phyloP scores from a whole-genome alignment of 176 grass and related monocot genomes.

The Pontederia paniculata region DNA sequence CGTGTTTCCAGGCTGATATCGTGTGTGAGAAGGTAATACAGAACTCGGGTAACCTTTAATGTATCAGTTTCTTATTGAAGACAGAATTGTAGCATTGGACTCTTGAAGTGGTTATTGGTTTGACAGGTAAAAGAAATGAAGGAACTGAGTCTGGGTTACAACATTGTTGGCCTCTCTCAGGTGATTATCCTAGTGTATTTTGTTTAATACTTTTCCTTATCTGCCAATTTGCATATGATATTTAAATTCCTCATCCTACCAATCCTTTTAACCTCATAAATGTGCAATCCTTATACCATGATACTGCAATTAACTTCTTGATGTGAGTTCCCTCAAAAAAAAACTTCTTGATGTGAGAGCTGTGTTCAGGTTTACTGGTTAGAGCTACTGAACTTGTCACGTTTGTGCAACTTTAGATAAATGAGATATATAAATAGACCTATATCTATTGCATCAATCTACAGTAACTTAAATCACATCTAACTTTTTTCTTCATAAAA shows the following conservation, averaged over 20 bases:
- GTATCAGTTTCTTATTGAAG: conserved; percentile 11
- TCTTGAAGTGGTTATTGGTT: conserved; percentile 30
- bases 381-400: no score
- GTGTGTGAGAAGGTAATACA: conserved; percentile 81
- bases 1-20: conserved; percentile 46
- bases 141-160: conserved; percentile 73
- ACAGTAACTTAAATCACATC: no score
- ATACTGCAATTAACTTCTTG: neutral
- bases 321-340: no score
- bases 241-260: neutral
- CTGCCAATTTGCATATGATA: neutral
- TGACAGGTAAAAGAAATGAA: conserved; percentile 85
- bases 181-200: conserved; percentile 29
- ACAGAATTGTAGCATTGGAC: conserved; percentile 8
- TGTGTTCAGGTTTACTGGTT: no score
- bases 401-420: no score
- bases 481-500: no score
- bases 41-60: conserved; percentile 22
- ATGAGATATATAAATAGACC: no score
- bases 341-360: no score
- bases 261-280: neutral
- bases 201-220: conserved; percentile 2
- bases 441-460: no score
- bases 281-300: neutral
- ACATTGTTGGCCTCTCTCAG: conserved; percentile 84